Evolutionary conservation across 139 green algal species (phyloP).

Genomic region (Diplosphaera chodatii): DNA sequence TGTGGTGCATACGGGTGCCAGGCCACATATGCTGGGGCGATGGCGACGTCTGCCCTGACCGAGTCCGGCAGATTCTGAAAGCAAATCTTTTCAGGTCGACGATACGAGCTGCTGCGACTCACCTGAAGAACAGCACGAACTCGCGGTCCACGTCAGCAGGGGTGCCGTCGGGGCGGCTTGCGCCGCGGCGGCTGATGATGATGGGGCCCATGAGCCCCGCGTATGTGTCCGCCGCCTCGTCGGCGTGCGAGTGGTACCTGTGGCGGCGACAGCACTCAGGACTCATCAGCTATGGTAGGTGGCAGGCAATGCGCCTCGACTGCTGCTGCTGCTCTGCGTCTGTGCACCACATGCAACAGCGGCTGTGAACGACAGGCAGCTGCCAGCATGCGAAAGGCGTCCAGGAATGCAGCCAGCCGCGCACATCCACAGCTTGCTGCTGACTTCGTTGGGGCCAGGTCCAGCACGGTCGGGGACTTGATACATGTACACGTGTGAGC

Average conservation of each 20-base stretch:
- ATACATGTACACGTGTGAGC: slow-evolving; percentile 41
- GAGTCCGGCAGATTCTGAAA: too few relatives aligned
- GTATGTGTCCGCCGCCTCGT: slow-evolving; percentile 45
- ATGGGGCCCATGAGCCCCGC: slow-evolving; percentile 55
- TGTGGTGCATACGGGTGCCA: too few relatives aligned
- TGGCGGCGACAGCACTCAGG: not conserved
- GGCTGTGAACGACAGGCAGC: too few relatives aligned
- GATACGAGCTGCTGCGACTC: too few relatives aligned
- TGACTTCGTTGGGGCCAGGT: slow-evolving; percentile 48
- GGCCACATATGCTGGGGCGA: too few relatives aligned
- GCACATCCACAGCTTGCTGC: slow-evolving; percentile 60
- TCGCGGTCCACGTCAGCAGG: slow-evolving; percentile 38
- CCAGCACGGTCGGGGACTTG: slow-evolving; percentile 47
- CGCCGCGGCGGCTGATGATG: slow-evolving; percentile 36
- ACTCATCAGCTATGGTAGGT: too few relatives aligned
- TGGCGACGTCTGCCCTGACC: too few relatives aligned
- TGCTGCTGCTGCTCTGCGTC: too few relatives aligned
- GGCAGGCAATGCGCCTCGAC: too few relatives aligned
- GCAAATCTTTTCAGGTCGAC: too few relatives aligned
- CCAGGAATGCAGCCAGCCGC: too few relatives aligned
- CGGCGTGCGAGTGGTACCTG: slow-evolving; percentile 34
- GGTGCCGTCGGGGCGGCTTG: not conserved
- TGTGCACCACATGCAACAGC: too few relatives aligned
- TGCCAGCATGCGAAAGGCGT: not conserved
- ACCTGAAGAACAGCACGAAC: slow-evolving; percentile 11